A percentile compares a stretch with the other conserved stretches of the same genome.
Evolutionary conservation across 2,329 filamentous ascomycete genomes (phyloP).

Genomic region (Colletotrichum trifolii): DNA sequence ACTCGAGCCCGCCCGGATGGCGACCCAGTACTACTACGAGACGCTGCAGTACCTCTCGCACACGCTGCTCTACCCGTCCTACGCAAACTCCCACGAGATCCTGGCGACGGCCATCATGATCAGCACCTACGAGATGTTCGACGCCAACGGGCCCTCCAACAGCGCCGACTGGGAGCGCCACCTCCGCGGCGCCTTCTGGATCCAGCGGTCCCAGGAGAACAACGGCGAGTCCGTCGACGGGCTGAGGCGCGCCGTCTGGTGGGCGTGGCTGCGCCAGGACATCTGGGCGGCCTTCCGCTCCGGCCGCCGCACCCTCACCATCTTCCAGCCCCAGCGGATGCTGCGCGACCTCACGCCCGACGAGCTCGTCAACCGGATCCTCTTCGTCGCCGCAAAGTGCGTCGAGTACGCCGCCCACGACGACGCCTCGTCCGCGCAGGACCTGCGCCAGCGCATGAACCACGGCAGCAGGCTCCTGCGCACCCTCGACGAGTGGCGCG

Average conservation of each 20-base stretch:
- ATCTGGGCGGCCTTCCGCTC: conserved; percentile 72
- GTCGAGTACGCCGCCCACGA: conserved; percentile 63
- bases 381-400: conserved; percentile 64
- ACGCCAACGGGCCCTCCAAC: conserved; percentile 51
- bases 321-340: conserved; percentile 63
- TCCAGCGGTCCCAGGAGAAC: conserved; percentile 69
- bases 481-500: conserved; percentile 19
- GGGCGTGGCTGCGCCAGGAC: conserved; percentile 72
- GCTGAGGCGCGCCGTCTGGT: conserved; percentile 68
- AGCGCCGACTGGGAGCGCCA: conserved; percentile 65
- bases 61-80: conserved; percentile 66
- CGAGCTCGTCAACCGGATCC: conserved; percentile 61
- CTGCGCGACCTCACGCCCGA: conserved; percentile 58
- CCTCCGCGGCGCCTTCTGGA: conserved; percentile 72
- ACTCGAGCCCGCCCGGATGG: conserved; percentile 41
- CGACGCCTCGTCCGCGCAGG: not conserved
- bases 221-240: conserved; percentile 65
- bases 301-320: conserved; percentile 63
- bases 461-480: conserved; percentile 38
- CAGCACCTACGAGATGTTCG: conserved; percentile 72
- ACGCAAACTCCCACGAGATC: conserved; percentile 67
- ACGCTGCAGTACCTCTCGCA: conserved; percentile 68
- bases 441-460: conserved; percentile 46
- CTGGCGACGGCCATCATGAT: conserved; percentile 68
- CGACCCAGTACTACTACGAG: conserved; percentile 68